Evolutionary conservation across 352 stramenopile genomes (phyloP), one percentile per base, ranked within the genome.

Genomic region (Elongisporangium undulatum): DNA sequence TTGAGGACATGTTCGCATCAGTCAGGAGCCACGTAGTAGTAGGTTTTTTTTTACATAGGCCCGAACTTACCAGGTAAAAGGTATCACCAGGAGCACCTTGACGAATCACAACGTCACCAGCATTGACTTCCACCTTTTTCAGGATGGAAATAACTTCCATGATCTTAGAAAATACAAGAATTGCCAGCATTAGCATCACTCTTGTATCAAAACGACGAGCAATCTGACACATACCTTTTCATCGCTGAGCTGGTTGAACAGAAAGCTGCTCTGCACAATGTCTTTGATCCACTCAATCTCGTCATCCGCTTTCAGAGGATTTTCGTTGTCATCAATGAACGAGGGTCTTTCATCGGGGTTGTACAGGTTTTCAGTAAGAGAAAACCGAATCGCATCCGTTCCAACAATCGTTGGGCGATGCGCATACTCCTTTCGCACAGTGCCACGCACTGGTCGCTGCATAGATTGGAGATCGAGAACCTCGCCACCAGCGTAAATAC

Each of bases 11-110:
- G 29, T 23, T 5, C 51, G 7, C 6, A 45, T 38, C 24, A 24
- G 15, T 16, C n/a, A 51, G 16, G 17, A 59, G 49, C 2, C 22
- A 15, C 4, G 21, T 16, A 22, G 48, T 62, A 55, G 51, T 39
- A 34, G 10, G 29, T 13, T 51, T n/a, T 5, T 10, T 12, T 4
- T 17, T n/a, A 49, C 50, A 21, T 1, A 39, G 9, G 16, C 15
- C 12, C 17, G 1, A 21, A 51, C 63, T 38, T 74, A 98, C 90
- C 62, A 98, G 66, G 66, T 97, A 98, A 56, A 98, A 98, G 13
- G 86, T 96, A 62, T 98, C 88, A 2, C 94, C 94, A 41, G 95
- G 75, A 26, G 97, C 82, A 39, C 93, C 91, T 77, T 98, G 92
- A 34, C 75, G 81, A 68, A 98, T 97, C 49, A 98, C 86, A 53